These are phyloP conservation scores for Arthrobotrys pseudoclavata DNA, from an alignment of 2,329 filamentous ascomycete genomes.

Conservation along the genomic window DNA sequence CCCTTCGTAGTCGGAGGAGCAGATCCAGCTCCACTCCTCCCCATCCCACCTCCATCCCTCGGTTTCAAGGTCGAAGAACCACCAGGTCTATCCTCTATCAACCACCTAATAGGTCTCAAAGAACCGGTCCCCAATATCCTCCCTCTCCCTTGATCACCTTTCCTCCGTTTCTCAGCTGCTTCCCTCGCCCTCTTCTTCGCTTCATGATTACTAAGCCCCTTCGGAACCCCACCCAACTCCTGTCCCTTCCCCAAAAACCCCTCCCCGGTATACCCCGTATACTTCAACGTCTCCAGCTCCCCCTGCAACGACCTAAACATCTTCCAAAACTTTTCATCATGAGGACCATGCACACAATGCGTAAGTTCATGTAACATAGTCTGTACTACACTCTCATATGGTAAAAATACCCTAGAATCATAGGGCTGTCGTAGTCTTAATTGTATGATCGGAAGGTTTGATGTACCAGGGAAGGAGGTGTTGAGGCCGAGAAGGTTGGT, in stretches of 20 bases:
- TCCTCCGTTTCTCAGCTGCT: conserved; percentile 78
- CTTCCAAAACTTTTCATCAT: conserved; percentile 82
- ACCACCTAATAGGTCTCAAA: conserved; percentile 61
- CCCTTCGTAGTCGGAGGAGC: conserved; percentile 4
- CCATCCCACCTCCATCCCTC: conserved; percentile 20
- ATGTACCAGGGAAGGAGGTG: conserved; percentile 49
- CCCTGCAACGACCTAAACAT: conserved; percentile 78
- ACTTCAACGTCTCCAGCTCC: conserved; percentile 86
- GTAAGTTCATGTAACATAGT: conserved; percentile 94
- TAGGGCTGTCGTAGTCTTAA: conserved; percentile 82
- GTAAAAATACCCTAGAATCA: conserved; percentile 82
- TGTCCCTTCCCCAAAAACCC: conserved; percentile 84
- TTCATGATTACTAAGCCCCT: conserved; percentile 76
- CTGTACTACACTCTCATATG: conserved; percentile 83
- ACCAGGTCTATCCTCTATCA: conserved; percentile 44
- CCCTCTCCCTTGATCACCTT: conserved; percentile 74
- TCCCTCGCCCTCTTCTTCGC: conserved; percentile 79
- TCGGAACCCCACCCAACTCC: conserved; percentile 76
- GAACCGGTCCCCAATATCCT: conserved; percentile 77
- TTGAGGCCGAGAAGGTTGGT: conserved; percentile 51
- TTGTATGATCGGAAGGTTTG: conserved; percentile 72
- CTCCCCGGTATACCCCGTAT: conserved; percentile 89
- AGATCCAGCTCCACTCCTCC: conserved; percentile 20
- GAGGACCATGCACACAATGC: conserved; percentile 87
- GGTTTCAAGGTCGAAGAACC: conserved; percentile 44